Conservation (phyloP, 805 yeast species). For the Saccharomycopsis fermentans region DNA sequence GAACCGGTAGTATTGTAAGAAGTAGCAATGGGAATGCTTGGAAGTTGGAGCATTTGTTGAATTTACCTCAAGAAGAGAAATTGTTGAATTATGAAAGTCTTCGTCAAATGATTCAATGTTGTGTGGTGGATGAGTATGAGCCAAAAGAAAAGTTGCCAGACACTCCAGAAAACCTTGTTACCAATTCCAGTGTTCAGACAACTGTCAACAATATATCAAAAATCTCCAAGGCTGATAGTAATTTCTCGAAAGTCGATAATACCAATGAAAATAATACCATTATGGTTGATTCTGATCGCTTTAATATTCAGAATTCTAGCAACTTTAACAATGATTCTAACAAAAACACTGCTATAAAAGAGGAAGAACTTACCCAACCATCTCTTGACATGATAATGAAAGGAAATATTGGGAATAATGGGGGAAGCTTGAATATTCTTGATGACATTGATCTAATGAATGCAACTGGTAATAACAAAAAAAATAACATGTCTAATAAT, state of each 20-base stretch:
- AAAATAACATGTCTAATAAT: background rate
- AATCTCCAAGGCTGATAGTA: too few relatives aligned
- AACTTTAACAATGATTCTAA: background rate
- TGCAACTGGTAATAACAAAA: background rate
- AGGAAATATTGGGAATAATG: background rate
- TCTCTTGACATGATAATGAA: background rate
- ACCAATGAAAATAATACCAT: background rate
- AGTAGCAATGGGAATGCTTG: slow-evolving; percentile 32
- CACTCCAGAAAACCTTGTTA: background rate
- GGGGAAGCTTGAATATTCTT: background rate
- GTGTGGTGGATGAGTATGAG: slow-evolving; percentile 39
- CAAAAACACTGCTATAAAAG: background rate
- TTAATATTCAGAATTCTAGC: too few relatives aligned
- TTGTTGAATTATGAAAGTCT: slow-evolving; percentile 41
- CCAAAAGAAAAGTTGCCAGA: slow-evolving; percentile 18
- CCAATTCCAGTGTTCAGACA: background rate
- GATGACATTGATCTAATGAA: background rate
- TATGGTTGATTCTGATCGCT: background rate
- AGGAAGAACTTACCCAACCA: background rate
- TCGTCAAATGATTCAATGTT: slow-evolving; percentile 51
- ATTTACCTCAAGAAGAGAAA: slow-evolving; percentile 35
- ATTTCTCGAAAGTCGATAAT: background rate
- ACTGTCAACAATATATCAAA: background rate
- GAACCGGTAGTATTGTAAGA: background rate
- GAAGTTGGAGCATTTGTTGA: slow-evolving; percentile 46